phyloP scores from a whole-genome alignment of 164 flowering plant species.

The Cinnamomum micranthum region DNA sequence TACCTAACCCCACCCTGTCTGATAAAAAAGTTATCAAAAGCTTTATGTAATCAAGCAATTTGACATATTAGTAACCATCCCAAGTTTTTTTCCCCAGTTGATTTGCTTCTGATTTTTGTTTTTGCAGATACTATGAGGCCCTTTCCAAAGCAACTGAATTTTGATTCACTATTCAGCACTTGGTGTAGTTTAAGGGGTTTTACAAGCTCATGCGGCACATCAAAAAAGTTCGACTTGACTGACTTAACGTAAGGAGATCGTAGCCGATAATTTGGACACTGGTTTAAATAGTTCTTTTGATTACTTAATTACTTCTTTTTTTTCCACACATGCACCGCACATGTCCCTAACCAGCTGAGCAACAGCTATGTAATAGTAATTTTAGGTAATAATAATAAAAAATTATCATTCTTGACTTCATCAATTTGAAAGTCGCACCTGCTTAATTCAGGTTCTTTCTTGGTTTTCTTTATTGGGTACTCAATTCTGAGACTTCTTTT shows the following conservation, averaged over 20 bases:
- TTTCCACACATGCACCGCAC: not conserved
- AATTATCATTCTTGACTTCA: not conserved
- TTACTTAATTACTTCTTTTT: not conserved
- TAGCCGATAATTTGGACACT: not conserved
- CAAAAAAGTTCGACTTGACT: slow-evolving; percentile 49
- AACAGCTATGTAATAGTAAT: too few relatives aligned
- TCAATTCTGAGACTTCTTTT: not conserved
- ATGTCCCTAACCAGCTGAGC: too few relatives aligned
- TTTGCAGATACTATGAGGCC: slow-evolving; percentile 5
- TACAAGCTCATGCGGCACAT: slow-evolving; percentile 29
- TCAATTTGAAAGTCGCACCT: not conserved
- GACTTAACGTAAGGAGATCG: slow-evolving; percentile 72
- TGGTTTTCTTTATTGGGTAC: not conserved
- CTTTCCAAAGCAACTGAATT: slow-evolving; percentile 14
- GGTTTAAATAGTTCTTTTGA: not conserved
- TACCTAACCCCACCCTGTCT: too few relatives aligned
- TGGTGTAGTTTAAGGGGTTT: slow-evolving; percentile 28
- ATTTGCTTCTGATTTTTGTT: too few relatives aligned
- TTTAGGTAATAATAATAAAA: too few relatives aligned
- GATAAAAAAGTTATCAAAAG: too few relatives aligned
- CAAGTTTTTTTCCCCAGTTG: too few relatives aligned
- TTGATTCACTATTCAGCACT: slow-evolving; percentile 13
- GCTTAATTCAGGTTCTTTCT: not conserved
- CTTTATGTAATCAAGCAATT: too few relatives aligned
- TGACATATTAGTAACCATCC: too few relatives aligned